Evolutionary conservation across 768 basidiomycete species (phyloP).

Genomic region (Kwoniella sp.): DNA sequence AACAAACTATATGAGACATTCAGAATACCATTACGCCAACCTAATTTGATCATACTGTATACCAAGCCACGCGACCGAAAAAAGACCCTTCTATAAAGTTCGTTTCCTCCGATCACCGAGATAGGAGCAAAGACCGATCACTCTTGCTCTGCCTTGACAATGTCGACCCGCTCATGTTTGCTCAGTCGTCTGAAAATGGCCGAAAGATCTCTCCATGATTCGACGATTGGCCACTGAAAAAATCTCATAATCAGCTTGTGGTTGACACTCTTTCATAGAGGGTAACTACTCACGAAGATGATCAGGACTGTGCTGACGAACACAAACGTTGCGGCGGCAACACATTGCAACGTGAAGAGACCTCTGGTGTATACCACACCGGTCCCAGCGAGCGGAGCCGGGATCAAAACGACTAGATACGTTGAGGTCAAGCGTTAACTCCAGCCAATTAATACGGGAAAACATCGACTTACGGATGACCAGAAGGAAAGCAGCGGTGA

Average conservation of each 20-base stretch:
- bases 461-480: conserved; percentile 12
- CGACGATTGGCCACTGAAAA: conserved; percentile 10
- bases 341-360: conserved; percentile 17
- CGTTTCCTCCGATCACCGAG: no score
- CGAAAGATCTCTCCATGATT: conserved; percentile 10
- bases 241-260: background rate
- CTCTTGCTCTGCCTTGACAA: conserved; percentile 5
- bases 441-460: background rate
- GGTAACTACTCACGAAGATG: conserved; percentile 8
- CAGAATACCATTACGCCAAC: no score
- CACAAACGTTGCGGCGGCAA: conserved; percentile 14
- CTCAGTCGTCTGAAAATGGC: conserved; percentile 2
- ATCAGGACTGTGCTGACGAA: conserved; percentile 12
- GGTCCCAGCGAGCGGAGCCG: conserved; percentile 15
- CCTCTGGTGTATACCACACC: conserved; percentile 17
- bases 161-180: conserved; percentile 10
- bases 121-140: background rate
- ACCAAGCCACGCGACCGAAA: no score
- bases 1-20: no score
- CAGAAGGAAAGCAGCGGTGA: conserved; percentile 10
- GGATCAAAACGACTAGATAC: conserved; percentile 12
- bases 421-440: background rate
- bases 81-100: no score
- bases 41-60: no score
- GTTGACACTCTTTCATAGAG: background rate